These are phyloP conservation scores for Melocanna baccifera DNA, from an alignment of 176 grass and related monocot genomes.

Conservation along the genomic window DNA sequence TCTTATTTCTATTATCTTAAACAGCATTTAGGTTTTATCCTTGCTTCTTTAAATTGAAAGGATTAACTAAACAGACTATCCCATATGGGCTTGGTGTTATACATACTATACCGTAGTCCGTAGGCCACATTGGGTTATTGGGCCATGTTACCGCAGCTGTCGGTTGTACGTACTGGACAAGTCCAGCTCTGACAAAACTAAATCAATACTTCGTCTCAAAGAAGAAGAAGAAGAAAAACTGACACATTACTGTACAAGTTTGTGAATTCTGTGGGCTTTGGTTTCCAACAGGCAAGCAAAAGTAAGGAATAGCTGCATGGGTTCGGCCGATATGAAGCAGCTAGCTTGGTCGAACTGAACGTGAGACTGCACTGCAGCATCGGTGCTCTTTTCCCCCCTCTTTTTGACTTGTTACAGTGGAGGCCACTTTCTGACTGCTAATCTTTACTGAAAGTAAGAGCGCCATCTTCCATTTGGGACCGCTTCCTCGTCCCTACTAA, in stretches of 20 bases:
- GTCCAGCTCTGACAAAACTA: neutral
- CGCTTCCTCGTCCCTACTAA: neutral
- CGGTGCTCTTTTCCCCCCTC: neutral
- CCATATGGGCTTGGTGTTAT: neutral
- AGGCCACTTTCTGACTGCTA: constrained; percentile 31
- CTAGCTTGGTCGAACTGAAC: neutral
- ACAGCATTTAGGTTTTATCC: neutral
- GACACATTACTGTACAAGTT: neutral
- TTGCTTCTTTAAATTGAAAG: neutral
- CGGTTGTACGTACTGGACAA: neutral
- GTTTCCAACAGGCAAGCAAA: neutral
- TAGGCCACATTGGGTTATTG: neutral
- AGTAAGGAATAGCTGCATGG: neutral
- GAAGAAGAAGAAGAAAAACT: too few species aligned
- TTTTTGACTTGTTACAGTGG: constrained; percentile 45
- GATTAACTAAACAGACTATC: neutral
- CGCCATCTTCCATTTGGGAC: constrained; percentile 22
- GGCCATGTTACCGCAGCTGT: neutral
- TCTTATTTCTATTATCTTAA: too few species aligned
- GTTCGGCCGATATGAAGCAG: neutral
- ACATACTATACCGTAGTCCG: neutral
- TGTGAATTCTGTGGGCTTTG: neutral
- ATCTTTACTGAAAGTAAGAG: constrained; percentile 41
- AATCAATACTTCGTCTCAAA: neutral
- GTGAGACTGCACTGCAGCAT: too few species aligned